Evolutionary conservation across 2,329 filamentous ascomycete genomes (phyloP).

Genomic region (Diaporthe sp.): DNA sequence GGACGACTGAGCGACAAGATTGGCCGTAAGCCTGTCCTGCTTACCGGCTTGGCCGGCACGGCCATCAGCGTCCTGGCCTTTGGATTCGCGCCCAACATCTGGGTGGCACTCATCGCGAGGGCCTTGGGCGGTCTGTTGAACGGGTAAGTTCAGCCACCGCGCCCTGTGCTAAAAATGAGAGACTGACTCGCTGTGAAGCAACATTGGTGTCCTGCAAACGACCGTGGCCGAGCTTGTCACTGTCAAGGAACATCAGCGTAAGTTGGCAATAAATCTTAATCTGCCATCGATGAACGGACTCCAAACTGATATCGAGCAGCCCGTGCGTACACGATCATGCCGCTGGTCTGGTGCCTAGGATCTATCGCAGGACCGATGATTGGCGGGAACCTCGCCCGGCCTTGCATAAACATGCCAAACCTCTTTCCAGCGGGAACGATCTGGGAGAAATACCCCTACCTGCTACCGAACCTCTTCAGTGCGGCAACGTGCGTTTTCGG

Average conservation of each 20-base stretch:
- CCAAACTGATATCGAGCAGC: slow-evolving; percentile 61
- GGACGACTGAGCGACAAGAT: slow-evolving; percentile 91
- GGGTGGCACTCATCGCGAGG: slow-evolving; percentile 86
- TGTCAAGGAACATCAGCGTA: slow-evolving; percentile 92
- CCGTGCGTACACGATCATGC: slow-evolving; percentile 97
- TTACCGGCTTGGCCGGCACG: slow-evolving; percentile 91
- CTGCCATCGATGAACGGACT: slow-evolving; percentile 20
- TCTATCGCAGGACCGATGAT: slow-evolving; percentile 94
- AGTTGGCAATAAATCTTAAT: slow-evolving; percentile 51
- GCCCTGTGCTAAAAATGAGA: slow-evolving; percentile 15
- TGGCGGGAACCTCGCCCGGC: slow-evolving; percentile 89
- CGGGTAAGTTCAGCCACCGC: slow-evolving; percentile 71
- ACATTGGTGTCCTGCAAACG: slow-evolving; percentile 95
- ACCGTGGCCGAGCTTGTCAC: slow-evolving; percentile 95
- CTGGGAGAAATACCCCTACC: slow-evolving; percentile 89
- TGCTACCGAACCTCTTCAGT: slow-evolving; percentile 93
- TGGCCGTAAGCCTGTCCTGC: slow-evolving; percentile 91
- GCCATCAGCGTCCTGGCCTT: slow-evolving; percentile 94
- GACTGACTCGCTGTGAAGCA: slow-evolving; percentile 64
- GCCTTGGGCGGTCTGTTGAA: slow-evolving; percentile 93
- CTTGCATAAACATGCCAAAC: slow-evolving; percentile 84
- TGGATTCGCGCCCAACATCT: slow-evolving; percentile 87
- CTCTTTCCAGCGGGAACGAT: slow-evolving; percentile 81
- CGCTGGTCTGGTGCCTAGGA: slow-evolving; percentile 96
- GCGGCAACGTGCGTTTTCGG: slow-evolving; percentile 82